A percentile compares a stretch with the other conserved stretches of the same genome.
These are phyloP conservation scores for Elongisporangium undulatum DNA, from an alignment of 352 stramenopile genomes.

Conservation along the genomic window DNA sequence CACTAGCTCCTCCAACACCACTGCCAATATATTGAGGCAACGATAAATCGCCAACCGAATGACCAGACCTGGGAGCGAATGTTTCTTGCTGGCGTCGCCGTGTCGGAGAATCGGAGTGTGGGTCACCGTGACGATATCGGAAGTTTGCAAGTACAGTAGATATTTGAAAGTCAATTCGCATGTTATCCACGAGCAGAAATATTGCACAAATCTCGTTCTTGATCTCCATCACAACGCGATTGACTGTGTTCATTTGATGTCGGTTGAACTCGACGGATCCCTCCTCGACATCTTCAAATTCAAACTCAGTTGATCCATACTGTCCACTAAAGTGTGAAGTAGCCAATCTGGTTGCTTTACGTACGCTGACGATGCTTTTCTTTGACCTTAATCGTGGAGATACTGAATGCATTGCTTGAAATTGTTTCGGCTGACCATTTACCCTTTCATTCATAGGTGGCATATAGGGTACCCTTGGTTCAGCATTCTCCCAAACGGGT, in stretches of 20 bases:
- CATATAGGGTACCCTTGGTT: not conserved
- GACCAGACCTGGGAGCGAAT: constrained; percentile 3
- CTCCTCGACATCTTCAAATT: not conserved
- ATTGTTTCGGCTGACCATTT: not conserved
- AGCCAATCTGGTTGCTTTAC: not conserved
- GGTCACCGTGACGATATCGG: constrained; percentile 24
- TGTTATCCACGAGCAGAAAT: constrained; percentile 48
- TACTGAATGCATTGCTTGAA: not conserved
- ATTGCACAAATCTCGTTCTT: constrained; percentile 70
- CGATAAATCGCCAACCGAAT: not conserved
- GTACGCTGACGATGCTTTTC: not conserved
- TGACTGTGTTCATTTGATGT: constrained; percentile 36
- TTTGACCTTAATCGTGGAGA: not conserved
- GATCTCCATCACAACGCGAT: constrained; percentile 64
- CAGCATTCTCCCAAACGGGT: constrained; percentile 1
- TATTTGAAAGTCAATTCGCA: constrained; percentile 63
- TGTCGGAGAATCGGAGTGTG: constrained; percentile 12
- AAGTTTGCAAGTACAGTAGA: constrained; percentile 47
- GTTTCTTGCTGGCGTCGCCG: constrained; percentile 15
- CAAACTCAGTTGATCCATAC: not conserved
- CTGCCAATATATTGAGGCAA: not conserved
- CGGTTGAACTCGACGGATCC: constrained; percentile 2
- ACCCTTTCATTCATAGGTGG: not conserved
- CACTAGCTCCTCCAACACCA: not conserved
- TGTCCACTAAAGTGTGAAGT: not conserved